Base-by-base conservation (phyloP, 805 yeast genomes). In the Alloascoidea africana region DNA sequence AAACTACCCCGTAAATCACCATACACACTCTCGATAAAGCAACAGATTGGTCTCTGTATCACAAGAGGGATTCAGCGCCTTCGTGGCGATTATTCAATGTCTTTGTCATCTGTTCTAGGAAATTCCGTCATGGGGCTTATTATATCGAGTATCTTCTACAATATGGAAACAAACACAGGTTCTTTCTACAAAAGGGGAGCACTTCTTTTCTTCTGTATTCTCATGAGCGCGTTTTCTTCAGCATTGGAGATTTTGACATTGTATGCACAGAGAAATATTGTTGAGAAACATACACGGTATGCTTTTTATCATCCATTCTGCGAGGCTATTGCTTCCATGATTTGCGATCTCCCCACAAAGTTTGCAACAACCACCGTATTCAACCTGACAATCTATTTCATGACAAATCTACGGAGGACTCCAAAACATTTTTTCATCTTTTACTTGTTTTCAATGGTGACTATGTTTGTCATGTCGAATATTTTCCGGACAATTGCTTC, bases 161-260 rank as follows among this genome's bases (percentile, higher is more conserved):
- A 70, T 38, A 54, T 73, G 14, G 67, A 73, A 1, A 54, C 56
- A 2, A 41, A 57, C 23, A 76, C 83, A 0, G 76, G 80, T 35
- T 73, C 79, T 4, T 79, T 72, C 46, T 73, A 64, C 77, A 62
- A 58, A 47, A 60, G 85, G 50, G 68, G 75, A 46, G 73, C 84
- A 33, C 66, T 76, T 35, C 59, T 80, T 64, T 81, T 80, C 57
- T 76, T 76, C 45, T 42, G 58, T 33, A 54, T 63, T 27, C 49
- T 67, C 41, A 63, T 63, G 51, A 64, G 62, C 44, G 62, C 71
- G 5, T 60, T 68, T 41, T 47, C 64, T 17, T 59, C 68, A 18
- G 46, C 67, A 33, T 51, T 66, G 41, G 73, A 67, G 47, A 62
- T 67, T 40, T 52, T 62, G 37, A 42, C 58, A 17, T 50, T 60